Percentiles rank a stretch among this genome's conserved stretches.
These are phyloP conservation scores for Penicillium paxilli DNA, from an alignment of 495 filamentous ascomycete genomes.

Conservation along the genomic window DNA sequence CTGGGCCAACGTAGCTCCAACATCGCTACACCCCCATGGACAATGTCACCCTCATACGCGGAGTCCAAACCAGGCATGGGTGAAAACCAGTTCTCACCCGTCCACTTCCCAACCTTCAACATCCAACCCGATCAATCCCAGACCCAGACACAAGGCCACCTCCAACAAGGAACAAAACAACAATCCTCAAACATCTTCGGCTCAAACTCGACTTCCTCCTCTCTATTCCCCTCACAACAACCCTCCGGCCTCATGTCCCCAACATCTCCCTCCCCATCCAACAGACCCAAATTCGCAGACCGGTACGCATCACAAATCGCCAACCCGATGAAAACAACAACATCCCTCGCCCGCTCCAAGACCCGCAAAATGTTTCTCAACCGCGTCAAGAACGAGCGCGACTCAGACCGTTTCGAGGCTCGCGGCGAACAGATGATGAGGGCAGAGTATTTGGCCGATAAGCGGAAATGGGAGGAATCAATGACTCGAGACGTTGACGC, in stretches of 20 bases:
- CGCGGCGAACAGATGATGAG: slow-evolving; percentile 73
- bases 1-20: slow-evolving; percentile 36
- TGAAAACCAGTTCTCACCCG: slow-evolving; percentile 11
- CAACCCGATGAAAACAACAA: slow-evolving; percentile 25
- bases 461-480: slow-evolving; percentile 49
- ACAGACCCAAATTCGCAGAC: slow-evolving; percentile 28
- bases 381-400: slow-evolving; percentile 69
- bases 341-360: slow-evolving; percentile 29
- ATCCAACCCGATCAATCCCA: slow-evolving; percentile 15
- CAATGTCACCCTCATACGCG: slow-evolving; percentile 23
- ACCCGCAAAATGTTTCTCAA: slow-evolving; percentile 67
- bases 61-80: slow-evolving; percentile 10
- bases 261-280: slow-evolving; percentile 10
- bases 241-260: slow-evolving; percentile 7
- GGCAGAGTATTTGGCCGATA: slow-evolving; percentile 47
- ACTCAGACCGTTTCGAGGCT: slow-evolving; percentile 66
- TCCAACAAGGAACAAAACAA: not conserved
- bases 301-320: slow-evolving; percentile 29
- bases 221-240: slow-evolving; percentile 2
- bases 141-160: not conserved
- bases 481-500: slow-evolving; percentile 38
- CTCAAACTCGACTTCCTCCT: slow-evolving; percentile 5
- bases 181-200: slow-evolving; percentile 7
- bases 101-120: slow-evolving; percentile 14
- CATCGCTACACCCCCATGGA: slow-evolving; percentile 30